phyloP scores from a whole-genome alignment of 2,329 filamentous ascomycete species.

The Diaporthe sp. region DNA sequence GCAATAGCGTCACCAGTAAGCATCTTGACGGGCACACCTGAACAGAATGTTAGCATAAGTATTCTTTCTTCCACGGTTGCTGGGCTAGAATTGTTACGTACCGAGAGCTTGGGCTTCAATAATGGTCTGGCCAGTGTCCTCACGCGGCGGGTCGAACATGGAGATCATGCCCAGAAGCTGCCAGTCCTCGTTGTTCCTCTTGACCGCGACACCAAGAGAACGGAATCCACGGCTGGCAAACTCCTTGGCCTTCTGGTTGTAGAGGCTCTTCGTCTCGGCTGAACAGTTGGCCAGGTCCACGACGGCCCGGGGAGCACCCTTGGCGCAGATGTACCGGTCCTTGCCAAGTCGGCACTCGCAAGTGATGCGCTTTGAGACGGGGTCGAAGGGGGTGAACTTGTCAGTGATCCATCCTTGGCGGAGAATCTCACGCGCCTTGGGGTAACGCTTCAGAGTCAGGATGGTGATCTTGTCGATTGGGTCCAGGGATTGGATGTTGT shows the following conservation, averaged over 20 bases:
- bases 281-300: conserved; percentile 78
- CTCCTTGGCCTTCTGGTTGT: conserved; percentile 80
- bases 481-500: conserved; percentile 84
- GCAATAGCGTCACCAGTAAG: conserved; percentile 85
- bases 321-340: conserved; percentile 80
- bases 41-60: neutral
- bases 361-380: conserved; percentile 85
- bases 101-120: conserved; percentile 68
- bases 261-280: conserved; percentile 74
- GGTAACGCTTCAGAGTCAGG: conserved; percentile 81
- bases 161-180: conserved; percentile 82
- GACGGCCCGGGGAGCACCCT: conserved; percentile 84
- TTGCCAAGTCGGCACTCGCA: conserved; percentile 77
- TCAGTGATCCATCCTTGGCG: conserved; percentile 82
- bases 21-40: conserved; percentile 83
- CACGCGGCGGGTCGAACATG: conserved; percentile 85
- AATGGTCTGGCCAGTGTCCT: conserved; percentile 84
- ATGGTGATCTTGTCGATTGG: conserved; percentile 86
- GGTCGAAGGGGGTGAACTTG: conserved; percentile 84
- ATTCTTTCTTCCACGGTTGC: too few relatives aligned
- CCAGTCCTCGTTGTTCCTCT: conserved; percentile 59
- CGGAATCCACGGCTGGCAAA: conserved; percentile 86
- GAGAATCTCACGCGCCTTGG: conserved; percentile 82
- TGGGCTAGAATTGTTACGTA: neutral
- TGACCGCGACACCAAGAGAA: conserved; percentile 81